phyloP scores from a whole-genome alignment of 306 rosid genomes.

The Cyamopsis tetragonoloba region DNA sequence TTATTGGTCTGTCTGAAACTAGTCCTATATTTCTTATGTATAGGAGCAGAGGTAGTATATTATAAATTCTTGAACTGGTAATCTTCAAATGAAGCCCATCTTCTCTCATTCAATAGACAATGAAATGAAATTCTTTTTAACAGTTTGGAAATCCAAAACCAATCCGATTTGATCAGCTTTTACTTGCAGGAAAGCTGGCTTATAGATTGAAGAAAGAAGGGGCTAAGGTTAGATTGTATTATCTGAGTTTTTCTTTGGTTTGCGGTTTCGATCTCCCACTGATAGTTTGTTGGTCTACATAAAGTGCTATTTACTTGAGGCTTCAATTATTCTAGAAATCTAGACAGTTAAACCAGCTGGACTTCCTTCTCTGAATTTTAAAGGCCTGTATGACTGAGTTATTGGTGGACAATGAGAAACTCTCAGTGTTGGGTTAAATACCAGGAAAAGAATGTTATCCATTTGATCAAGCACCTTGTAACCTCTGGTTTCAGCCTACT shows the following conservation, averaged over 20 bases:
- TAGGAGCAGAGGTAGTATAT: no score
- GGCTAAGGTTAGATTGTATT: slow-evolving; percentile 61
- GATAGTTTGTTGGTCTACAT: neutral
- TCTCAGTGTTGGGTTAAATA: neutral
- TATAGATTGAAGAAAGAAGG: slow-evolving; percentile 87
- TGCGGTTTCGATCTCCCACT: neutral
- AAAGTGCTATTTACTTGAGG: neutral
- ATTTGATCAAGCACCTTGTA: neutral
- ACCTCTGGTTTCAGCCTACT: neutral
- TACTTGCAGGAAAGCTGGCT: slow-evolving; percentile 87
- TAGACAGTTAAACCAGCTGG: slow-evolving; percentile 11
- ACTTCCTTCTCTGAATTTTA: slow-evolving; percentile 13
- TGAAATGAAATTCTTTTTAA: neutral
- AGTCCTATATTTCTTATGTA: no score
- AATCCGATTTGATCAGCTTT: slow-evolving; percentile 31
- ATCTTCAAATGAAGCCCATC: slow-evolving; percentile 3
- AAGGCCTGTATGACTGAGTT: neutral
- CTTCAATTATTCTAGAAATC: slow-evolving; percentile 7
- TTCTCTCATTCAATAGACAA: neutral
- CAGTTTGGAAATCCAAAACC: slow-evolving; percentile 21
- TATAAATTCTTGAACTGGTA: slow-evolving; percentile 12
- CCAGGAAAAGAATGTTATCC: neutral
- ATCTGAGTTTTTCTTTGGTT: slow-evolving; percentile 19
- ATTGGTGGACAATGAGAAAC: neutral
- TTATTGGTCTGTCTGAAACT: no score